Base-by-base conservation (phyloP, 2,329 filamentous ascomycete genomes). In the Cadophora sp. region DNA sequence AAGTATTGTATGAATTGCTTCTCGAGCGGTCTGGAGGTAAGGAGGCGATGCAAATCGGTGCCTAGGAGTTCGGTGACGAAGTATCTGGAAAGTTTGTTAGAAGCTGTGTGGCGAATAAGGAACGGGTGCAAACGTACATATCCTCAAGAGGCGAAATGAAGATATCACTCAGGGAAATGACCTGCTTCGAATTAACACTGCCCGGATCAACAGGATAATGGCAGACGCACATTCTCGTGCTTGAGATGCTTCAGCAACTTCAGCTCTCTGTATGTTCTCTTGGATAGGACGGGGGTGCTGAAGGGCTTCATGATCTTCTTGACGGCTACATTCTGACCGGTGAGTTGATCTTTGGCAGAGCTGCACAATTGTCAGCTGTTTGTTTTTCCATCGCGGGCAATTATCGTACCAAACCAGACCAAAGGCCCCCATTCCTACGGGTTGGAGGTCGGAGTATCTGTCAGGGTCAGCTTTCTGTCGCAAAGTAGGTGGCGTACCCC, bases 241-340 rank as follows among this genome's bases (percentile, higher is more conserved):
- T 90, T 90, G 69, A 99, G 84, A 78, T 99, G 96, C 85, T 98
- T 99, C 77, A 99, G 85, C 71, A 99, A 87, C 85, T 98, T 99
- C 78, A 99, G 84, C 81, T 99, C 96, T 78, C 96, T 90, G 81
- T 99, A 99, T 73, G 96, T 99, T 78, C 96, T 89, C 85, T 99
- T 99, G 67, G 96, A 96, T 58, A 99, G 86, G 67, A 99, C 96
- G 0, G 96, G 94, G n/a, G 96, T 99, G 85, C 94, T 97, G 83
- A 99, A 99, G 11, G 96, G 96, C 85, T 98, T 99, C 95, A 99
- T 98, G 78, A 99, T 99, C 88, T 99, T 99, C 88, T 99, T 99
- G 79, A 99, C 94, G 67, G 96, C 96, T 69, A 99, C 96, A 81
- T 94, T 94, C 81, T 97, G 94, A 79, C 88, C 92, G 68, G 96